A percentile compares a stretch with the other conserved stretches of the same genome.
Evolutionary conservation across 441 rosid genomes (phyloP).

Genomic region (Pelargonium fulgidum): DNA sequence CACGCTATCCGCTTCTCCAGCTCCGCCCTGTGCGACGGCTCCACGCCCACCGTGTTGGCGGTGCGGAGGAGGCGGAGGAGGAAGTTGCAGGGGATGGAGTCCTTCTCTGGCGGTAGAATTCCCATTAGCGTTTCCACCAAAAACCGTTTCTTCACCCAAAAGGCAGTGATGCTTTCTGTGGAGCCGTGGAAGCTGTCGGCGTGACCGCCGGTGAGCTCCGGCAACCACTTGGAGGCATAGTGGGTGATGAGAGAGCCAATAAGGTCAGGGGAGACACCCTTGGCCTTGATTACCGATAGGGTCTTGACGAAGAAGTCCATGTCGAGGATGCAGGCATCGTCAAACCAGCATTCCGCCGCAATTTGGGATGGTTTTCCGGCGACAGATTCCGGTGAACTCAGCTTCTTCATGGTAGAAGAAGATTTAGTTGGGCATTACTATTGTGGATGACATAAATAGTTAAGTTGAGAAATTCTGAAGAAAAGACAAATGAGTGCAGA

Average conservation of each 20-base stretch:
- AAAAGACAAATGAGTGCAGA: no score
- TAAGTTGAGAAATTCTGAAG: no score
- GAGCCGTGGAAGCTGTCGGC: slow-evolving; percentile 27
- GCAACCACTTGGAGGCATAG: slow-evolving; percentile 81
- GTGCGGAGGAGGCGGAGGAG: slow-evolving; percentile 70
- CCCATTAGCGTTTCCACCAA: slow-evolving; percentile 72
- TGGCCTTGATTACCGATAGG: slow-evolving; percentile 60
- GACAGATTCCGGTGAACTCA: slow-evolving; percentile 30
- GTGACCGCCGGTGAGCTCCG: slow-evolving; percentile 38
- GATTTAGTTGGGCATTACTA: no score
- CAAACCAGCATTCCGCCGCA: slow-evolving; percentile 47
- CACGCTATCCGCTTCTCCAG: slow-evolving; percentile 62
- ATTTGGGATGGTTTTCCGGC: slow-evolving; percentile 30
- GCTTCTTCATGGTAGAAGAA: slow-evolving; percentile 32
- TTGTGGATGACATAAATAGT: no score
- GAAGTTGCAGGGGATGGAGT: slow-evolving; percentile 71
- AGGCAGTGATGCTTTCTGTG: slow-evolving; percentile 53
- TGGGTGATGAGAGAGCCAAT: slow-evolving; percentile 77
- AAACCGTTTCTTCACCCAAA: slow-evolving; percentile 64
- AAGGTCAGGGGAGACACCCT: slow-evolving; percentile 71
- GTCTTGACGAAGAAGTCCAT: slow-evolving; percentile 78
- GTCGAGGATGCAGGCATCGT: slow-evolving; percentile 70
- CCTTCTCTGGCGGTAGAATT: slow-evolving; percentile 71
- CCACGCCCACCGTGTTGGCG: slow-evolving; percentile 63
- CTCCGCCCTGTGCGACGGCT: slow-evolving; percentile 44